phyloP scores from a whole-genome alignment of 108 stramenopile genomes.

The Aurantiochytrium sp. region DNA sequence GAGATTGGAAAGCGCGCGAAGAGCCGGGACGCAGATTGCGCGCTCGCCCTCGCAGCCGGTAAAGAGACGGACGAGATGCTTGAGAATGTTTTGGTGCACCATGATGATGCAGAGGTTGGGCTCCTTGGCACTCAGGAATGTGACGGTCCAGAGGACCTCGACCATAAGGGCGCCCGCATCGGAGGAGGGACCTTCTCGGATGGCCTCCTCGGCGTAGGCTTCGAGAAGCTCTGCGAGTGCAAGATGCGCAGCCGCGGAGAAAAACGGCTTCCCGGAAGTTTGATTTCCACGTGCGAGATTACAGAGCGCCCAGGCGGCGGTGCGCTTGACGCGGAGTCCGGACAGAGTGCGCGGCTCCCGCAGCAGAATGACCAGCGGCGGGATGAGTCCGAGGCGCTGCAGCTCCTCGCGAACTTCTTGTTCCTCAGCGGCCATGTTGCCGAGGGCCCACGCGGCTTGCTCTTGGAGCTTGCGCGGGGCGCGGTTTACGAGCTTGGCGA shows the following conservation, averaged over 20 bases:
- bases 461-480: constrained; percentile 40
- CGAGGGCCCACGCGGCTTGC: constrained; percentile 47
- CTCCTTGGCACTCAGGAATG: constrained; percentile 44
- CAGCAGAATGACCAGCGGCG: constrained; percentile 31
- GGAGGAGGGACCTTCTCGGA: neutral
- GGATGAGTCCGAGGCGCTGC: constrained; percentile 35
- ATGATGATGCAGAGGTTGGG: neutral
- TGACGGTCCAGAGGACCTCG: constrained; percentile 40
- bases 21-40: constrained; percentile 38
- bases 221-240: neutral
- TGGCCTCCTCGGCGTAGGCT: neutral
- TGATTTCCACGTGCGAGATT: constrained; percentile 41
- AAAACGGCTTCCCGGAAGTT: constrained; percentile 37
- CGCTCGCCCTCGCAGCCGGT: constrained; percentile 36
- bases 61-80: constrained; percentile 36
- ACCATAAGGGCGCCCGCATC: constrained; percentile 30
- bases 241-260: constrained; percentile 33
- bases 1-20: constrained; percentile 40
- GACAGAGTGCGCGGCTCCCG: constrained; percentile 23
- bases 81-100: constrained; percentile 28
- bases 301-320: constrained; percentile 44
- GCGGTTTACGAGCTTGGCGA: constrained; percentile 36
- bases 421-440: constrained; percentile 43
- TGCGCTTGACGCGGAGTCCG: constrained; percentile 29
- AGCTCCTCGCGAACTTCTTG: constrained; percentile 31